These are phyloP conservation scores for Picea engelmannii DNA, from an alignment of 83 land plant species.

Conservation along the genomic window DNA sequence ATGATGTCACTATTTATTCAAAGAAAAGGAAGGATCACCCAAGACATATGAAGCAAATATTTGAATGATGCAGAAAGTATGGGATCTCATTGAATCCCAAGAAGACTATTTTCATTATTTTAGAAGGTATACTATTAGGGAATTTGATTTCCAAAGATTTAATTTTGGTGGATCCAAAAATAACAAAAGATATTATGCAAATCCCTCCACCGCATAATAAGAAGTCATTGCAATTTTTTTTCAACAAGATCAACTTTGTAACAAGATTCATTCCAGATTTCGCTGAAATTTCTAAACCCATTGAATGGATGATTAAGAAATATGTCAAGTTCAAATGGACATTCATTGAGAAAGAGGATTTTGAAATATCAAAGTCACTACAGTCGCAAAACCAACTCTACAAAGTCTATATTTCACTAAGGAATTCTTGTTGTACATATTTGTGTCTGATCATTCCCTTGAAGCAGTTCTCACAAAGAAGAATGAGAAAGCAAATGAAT, in stretches of 20 bases:
- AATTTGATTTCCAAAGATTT: neutral
- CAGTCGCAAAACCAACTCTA: too few relatives aligned
- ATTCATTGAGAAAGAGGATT: too few relatives aligned
- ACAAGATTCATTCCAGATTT: neutral
- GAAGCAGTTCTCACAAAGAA: too few relatives aligned
- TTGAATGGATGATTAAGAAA: neutral
- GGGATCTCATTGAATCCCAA: neutral
- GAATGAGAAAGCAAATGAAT: too few relatives aligned
- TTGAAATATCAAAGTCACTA: too few relatives aligned
- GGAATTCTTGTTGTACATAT: too few relatives aligned
- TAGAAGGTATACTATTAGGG: neutral
- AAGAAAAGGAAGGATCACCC: neutral
- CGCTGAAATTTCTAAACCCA: neutral
- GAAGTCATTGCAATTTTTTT: neutral
- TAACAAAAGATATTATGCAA: neutral
- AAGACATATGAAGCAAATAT: too few relatives aligned
- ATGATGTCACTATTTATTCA: neutral
- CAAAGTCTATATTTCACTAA: too few relatives aligned
- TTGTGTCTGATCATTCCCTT: too few relatives aligned
- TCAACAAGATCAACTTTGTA: neutral
- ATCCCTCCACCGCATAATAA: neutral
- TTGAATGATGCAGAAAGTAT: too few relatives aligned
- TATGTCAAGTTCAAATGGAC: neutral
- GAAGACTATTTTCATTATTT: neutral
- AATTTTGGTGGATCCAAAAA: neutral